phyloP scores from a whole-genome alignment of 2,329 filamentous ascomycete species.

The Xylaria sp. region DNA sequence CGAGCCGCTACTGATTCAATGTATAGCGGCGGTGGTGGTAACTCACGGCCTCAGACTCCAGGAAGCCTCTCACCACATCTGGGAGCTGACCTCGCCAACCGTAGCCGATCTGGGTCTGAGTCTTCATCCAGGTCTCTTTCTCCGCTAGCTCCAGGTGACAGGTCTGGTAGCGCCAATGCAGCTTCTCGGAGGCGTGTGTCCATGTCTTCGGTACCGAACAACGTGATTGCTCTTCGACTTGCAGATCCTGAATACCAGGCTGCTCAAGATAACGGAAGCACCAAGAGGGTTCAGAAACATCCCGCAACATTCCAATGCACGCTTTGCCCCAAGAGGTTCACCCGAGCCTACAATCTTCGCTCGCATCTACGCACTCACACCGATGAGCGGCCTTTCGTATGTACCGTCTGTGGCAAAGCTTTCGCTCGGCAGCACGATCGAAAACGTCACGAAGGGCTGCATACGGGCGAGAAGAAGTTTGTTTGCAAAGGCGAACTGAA shows the following conservation, averaged over 20 bases:
- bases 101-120: conserved; percentile 56
- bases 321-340: conserved; percentile 95
- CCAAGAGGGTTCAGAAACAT: conserved; percentile 94
- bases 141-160: conserved; percentile 68
- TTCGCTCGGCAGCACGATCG: conserved; percentile 98
- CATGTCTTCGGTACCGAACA: conserved; percentile 70
- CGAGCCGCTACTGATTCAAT: conserved; percentile 70
- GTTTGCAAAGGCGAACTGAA: conserved; percentile 94
- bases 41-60: conserved; percentile 54
- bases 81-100: conserved; percentile 56
- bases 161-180: conserved; percentile 58
- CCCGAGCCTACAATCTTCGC: conserved; percentile 93
- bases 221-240: conserved; percentile 83
- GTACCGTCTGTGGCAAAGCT: conserved; percentile 95
- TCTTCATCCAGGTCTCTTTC: conserved; percentile 59
- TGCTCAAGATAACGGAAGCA: conserved; percentile 66
- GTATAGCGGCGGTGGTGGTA: conserved; percentile 57
- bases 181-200: conserved; percentile 67
- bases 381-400: conserved; percentile 96
- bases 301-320: conserved; percentile 96
- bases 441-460: conserved; percentile 94
- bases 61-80: conserved; percentile 63
- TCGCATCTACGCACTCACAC: conserved; percentile 97
- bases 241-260: conserved; percentile 87
- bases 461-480: conserved; percentile 98